Base-by-base conservation (phyloP, 2,329 filamentous ascomycete species). In the Thermochaetoides dissita region DNA sequence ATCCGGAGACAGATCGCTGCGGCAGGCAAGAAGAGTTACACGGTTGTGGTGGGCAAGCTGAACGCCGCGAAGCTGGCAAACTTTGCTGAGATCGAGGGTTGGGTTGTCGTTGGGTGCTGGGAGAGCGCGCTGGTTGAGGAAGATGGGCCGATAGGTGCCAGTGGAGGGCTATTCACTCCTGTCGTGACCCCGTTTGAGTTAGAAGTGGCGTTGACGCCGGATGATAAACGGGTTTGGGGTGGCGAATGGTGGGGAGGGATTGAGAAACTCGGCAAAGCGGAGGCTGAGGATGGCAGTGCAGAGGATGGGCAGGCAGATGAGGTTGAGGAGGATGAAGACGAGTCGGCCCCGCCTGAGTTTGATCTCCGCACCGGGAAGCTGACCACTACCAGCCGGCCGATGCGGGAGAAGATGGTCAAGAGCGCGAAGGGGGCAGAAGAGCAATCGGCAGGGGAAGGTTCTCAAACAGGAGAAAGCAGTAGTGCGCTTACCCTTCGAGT, bases 81-180 rank as follows among this genome's bases (percentile, higher is more conserved):
- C 61, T 98, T 98, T 63, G 77, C 82, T 44, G 91, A 98, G 60
- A 76, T 98, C 6, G 89, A 87, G 36, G 89, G 87, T 10, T 98
- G 91, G 91, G 87, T 96, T 0, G 87, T 96, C 0, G 84, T 98
- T 8, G 89, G 91, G 2, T 98, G 91, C 62, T 98, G 91, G 91
- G 91, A 98, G 64, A 94, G 88, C 59, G 86, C 84, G 46, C 65
- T 96, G 39, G 76, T 98, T 5, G 89, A 95, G 53, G 86, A 87
- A 49, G 82, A 84, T 44, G 61, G 60, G 0, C 17, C 17, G 17
- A 24, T 24, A 5, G 17, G 17, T 24, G 17, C 17, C 3, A 24
- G 17, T 5, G 17, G 17, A 24, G 84, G 83, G 6, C 94, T 94
- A 57, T 96, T 81, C 72, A 76, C 78, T 53, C 87, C 88, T 0